These are phyloP conservation scores for Torulaspora pretoriensis DNA, from an alignment of 1,139 yeast genomes.

Conservation along the genomic window DNA sequence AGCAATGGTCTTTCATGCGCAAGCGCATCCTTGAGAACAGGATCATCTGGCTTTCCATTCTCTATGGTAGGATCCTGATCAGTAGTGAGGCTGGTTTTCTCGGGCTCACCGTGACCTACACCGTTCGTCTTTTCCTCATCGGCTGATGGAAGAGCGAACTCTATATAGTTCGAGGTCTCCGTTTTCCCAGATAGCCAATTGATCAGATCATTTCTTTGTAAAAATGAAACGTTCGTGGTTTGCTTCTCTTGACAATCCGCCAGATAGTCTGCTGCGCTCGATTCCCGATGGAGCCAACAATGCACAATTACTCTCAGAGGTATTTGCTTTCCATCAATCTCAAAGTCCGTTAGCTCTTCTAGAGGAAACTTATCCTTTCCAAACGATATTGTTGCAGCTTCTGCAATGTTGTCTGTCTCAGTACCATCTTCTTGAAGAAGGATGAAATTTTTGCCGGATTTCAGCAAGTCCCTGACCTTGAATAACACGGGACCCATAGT, in stretches of 20 bases:
- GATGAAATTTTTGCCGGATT: conserved; percentile 17
- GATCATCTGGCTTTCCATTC: conserved; percentile 39
- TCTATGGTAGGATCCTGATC: conserved; percentile 14
- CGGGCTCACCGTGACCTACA: conserved; percentile 25
- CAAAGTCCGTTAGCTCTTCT: conserved; percentile 52
- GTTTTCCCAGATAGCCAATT: conserved; percentile 74
- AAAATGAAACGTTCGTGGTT: conserved; percentile 70
- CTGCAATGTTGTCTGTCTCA: conserved; percentile 31
- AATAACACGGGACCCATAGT: conserved; percentile 11
- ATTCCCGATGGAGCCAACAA: conserved; percentile 75
- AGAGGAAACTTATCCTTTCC: conserved; percentile 34
- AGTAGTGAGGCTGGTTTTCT: conserved; percentile 9
- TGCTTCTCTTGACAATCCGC: conserved; percentile 62
- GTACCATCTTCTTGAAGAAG: conserved; percentile 26
- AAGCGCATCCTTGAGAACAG: conserved; percentile 51
- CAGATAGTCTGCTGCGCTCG: conserved; percentile 78
- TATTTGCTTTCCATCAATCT: conserved; percentile 48
- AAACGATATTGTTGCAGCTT: conserved; percentile 27
- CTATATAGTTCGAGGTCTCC: conserved; percentile 52
- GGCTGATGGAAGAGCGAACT: background rate
- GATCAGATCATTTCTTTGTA: conserved; percentile 79
- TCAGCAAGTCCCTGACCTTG: conserved; percentile 25
- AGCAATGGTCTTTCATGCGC: conserved; percentile 61
- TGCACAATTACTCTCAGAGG: conserved; percentile 64
- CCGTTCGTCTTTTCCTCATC: conserved; percentile 7